phyloP scores from a whole-genome alignment of 2,329 filamentous ascomycete species.

The Hymenoscyphus salicellus region DNA sequence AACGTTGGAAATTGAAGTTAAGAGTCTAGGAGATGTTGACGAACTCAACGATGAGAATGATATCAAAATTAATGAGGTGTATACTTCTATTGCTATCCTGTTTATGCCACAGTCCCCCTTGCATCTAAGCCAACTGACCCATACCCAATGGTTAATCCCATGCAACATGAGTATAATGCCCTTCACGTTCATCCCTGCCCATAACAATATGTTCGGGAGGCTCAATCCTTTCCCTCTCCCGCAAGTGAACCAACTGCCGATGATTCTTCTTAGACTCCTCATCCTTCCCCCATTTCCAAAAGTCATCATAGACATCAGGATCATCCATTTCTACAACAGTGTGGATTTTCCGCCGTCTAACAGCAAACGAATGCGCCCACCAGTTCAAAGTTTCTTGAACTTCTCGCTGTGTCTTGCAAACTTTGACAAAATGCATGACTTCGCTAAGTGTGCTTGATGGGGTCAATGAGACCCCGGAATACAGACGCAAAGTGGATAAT shows the following conservation, averaged over 20 bases:
- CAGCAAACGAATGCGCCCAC: conserved; percentile 16
- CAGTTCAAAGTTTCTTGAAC: conserved; percentile 23
- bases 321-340: conserved; percentile 27
- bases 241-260: conserved; percentile 7
- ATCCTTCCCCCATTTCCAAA: conserved; percentile 19
- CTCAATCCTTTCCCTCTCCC: neutral
- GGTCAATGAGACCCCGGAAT: conserved; percentile 18
- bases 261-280: conserved; percentile 20
- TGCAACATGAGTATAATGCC: neutral
- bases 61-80: neutral
- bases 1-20: no score
- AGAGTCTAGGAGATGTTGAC: neutral
- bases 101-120: neutral
- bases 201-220: conserved; percentile 1
- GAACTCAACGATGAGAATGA: neutral
- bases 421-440: conserved; percentile 16
- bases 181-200: neutral
- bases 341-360: conserved; percentile 16
- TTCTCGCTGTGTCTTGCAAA: conserved; percentile 17
- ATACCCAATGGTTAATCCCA: neutral
- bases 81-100: neutral
- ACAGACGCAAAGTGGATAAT: conserved; percentile 20
- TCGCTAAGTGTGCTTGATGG: conserved; percentile 14
- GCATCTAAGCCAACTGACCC: neutral
- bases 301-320: conserved; percentile 16